These are phyloP conservation scores for Nigrospora osmanthi DNA, from an alignment of 2,329 filamentous ascomycete species.

Conservation along the genomic window DNA sequence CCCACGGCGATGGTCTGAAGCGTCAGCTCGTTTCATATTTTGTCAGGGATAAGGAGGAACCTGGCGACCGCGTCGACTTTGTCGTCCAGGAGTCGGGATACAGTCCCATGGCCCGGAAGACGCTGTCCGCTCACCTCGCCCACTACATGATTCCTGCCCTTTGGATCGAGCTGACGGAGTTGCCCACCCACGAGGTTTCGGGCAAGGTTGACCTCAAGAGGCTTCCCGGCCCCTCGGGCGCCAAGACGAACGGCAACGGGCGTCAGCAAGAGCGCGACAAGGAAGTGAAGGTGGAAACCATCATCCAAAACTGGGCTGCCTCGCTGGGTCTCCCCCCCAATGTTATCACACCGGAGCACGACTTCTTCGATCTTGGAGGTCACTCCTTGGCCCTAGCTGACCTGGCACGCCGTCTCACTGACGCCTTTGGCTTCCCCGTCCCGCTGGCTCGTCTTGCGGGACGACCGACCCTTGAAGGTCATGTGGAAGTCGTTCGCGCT, in stretches of 20 bases:
- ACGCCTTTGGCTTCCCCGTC: constrained; percentile 65
- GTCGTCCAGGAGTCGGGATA: constrained; percentile 65
- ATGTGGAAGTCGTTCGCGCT: constrained; percentile 62
- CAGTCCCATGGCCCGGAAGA: constrained; percentile 60
- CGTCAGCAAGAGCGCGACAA: constrained; percentile 46
- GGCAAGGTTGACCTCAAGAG: constrained; percentile 70
- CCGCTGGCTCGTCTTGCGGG: constrained; percentile 65
- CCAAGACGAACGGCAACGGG: constrained; percentile 35
- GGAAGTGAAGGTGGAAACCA: constrained; percentile 57
- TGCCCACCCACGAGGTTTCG: constrained; percentile 72
- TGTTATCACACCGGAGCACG: constrained; percentile 55
- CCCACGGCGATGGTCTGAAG: constrained; percentile 70
- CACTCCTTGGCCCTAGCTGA: constrained; percentile 74
- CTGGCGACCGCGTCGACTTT: constrained; percentile 49
- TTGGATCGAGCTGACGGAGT: constrained; percentile 64
- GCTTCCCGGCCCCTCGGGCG: constrained; percentile 51
- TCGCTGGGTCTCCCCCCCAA: constrained; percentile 57
- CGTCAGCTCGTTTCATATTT: constrained; percentile 71
- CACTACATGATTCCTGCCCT: constrained; percentile 78
- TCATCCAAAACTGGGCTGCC: constrained; percentile 66
- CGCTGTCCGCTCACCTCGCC: constrained; percentile 58
- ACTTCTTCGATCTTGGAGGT: constrained; percentile 75
- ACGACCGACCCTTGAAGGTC: constrained; percentile 63
- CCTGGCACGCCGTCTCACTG: constrained; percentile 61
- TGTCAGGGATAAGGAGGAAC: constrained; percentile 56